Evolutionary conservation across 2,329 filamentous ascomycete species (phyloP), one percentile per base, ranked within the genome.

Genomic region (Zalaria obscura): DNA sequence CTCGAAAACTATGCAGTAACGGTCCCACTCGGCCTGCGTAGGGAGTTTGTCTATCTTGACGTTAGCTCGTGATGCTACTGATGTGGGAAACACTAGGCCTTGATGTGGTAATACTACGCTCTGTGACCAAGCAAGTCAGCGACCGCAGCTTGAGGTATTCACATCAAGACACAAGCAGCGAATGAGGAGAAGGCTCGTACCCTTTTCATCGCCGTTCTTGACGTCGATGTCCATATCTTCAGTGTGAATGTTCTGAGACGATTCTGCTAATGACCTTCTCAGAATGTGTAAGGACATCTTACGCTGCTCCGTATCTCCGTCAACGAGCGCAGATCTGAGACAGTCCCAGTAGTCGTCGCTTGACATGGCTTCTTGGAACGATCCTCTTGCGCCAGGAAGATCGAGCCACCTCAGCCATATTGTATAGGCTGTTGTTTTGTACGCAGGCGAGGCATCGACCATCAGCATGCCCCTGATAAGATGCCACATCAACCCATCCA

Each of bases 211-310:
- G n/a, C n/a, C n/a, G 18, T 18, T 18, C 18, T 18, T 18, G 18
- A 18, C 18, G 2, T 18, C 18, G 2, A 18, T 18, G 18, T 18
- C 18, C 18, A 18, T 18, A 2, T 18, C 18, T 18, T 18, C 18
- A 18, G 18, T 18, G 18, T 18, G 18, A 18, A 18, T 18, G 25
- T 35, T 39, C 28, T 36, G 35, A 8, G 35, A 29, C 4, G 42
- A 50, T 45, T 32, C 18, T n/a, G 41, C 27, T 9, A 69, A 45
- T 1, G 66, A 67, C 9, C 56, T 56, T 27, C 56, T 57, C 36
- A 69, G 51, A 10, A 69, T 67, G 2, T 59, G 61, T 4, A 70
- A 59, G 46, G 63, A 65, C 40, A 61, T 61, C 42, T 69, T 69
- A 8, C 65, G 60, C 41, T 65, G 59, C 47, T 70, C 67, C 4